These are phyloP conservation scores for Hydnomerulius pinastri DNA, from an alignment of 768 basidiomycete genomes.

Conservation along the genomic window DNA sequence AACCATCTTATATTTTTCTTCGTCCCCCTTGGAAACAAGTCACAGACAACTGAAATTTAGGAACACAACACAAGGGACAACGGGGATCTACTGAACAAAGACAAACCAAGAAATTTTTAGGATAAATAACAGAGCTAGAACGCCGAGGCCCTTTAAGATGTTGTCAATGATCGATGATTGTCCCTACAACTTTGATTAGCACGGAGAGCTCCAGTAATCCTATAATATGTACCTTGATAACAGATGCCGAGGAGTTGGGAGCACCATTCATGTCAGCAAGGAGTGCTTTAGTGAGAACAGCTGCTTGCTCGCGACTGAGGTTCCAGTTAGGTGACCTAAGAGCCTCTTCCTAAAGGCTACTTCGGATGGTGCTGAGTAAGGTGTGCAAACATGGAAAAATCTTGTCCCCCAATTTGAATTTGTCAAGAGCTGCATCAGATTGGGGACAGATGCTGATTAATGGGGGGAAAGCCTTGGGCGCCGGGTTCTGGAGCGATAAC, in stretches of 20 bases:
- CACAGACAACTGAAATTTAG: no score
- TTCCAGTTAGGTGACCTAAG: slow-evolving; percentile 4
- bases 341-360: slow-evolving; percentile 5
- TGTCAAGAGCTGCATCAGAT: slow-evolving; percentile 6
- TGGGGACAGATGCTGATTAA: slow-evolving; percentile 11
- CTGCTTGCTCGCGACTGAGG: slow-evolving; percentile 8
- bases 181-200: background rate
- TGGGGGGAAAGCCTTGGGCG: background rate
- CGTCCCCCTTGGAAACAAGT: no score
- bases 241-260: no score
- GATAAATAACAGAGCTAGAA: background rate
- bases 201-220: background rate
- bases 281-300: slow-evolving; percentile 1
- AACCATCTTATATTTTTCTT: no score
- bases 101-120: no score
- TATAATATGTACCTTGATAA: no score
- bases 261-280: background rate
- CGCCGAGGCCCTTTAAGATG: background rate
- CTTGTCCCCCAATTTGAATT: slow-evolving; percentile 4
- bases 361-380: background rate
- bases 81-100: no score
- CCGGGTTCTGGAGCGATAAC: background rate
- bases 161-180: background rate
- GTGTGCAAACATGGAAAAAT: background rate
- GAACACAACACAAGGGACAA: no score